Conservation (phyloP, 1,284 basidiomycete species). For the Cryptococcus amylolentus region DNA sequence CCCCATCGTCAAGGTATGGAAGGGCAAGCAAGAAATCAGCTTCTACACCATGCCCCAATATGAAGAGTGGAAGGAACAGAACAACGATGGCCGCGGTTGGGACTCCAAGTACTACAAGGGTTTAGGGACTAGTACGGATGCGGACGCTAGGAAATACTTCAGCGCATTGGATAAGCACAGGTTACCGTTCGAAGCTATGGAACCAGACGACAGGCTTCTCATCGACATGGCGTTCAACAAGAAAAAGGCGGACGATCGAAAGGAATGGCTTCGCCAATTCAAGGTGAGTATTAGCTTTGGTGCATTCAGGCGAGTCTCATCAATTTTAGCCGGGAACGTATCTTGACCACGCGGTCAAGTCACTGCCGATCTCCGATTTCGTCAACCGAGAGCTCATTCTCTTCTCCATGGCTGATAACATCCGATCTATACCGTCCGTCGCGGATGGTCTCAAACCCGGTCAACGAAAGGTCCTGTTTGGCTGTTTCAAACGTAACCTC, state of each 20-base stretch:
- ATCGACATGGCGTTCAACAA: conserved; percentile 99
- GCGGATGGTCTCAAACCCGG: conserved; percentile 98
- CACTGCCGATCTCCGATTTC: conserved; percentile 88
- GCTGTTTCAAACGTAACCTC: conserved; percentile 90
- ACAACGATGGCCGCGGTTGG: conserved; percentile 81
- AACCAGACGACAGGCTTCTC: conserved; percentile 78
- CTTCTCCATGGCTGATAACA: conserved; percentile 99
- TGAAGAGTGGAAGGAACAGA: conserved; percentile 82
- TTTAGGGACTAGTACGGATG: conserved; percentile 86
- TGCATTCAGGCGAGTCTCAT: background rate
- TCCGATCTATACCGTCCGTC: conserved; percentile 90
- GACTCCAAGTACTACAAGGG: conserved; percentile 97
- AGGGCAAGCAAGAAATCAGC: conserved; percentile 73
- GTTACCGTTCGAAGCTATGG: conserved; percentile 80
- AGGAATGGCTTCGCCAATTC: conserved; percentile 96
- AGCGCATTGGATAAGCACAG: conserved; percentile 87
- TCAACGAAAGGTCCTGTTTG: conserved; percentile 95
- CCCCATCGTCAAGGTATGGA: conserved; percentile 90
- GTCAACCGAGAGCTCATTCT: conserved; percentile 98
- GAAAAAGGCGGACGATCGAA: conserved; percentile 98
- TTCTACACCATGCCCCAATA: conserved; percentile 99
- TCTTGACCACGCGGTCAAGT: conserved; percentile 81
- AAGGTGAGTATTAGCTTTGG: conserved; percentile 56
- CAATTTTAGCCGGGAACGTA: conserved; percentile 78
- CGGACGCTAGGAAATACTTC: conserved; percentile 92